Evolutionary conservation across 1,139 yeast species (phyloP), one percentile per base, ranked within the genome.

Genomic region (Saccharomyces hybrid): DNA sequence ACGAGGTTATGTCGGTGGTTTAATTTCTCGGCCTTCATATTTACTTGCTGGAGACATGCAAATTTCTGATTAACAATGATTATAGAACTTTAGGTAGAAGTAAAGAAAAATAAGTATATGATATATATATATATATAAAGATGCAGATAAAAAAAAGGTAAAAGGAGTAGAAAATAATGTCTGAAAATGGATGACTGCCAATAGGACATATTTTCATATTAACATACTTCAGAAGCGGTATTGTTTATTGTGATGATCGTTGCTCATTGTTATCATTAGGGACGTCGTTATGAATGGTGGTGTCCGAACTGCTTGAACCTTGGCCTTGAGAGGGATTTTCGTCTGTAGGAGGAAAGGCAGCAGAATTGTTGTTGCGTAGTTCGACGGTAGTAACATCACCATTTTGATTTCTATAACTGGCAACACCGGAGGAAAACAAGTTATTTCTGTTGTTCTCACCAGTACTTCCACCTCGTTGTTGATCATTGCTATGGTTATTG

Each of bases 351-450:
- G 48, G 31, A 23, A 5, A 9, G 25, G 47, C 16, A 55, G 47
- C 16, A 55, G 28, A 20, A 53, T 55, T 38, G 14, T 55, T 54
- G 23, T 54, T 53, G 49, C 41, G 50, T 9, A 57, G 44, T 23
- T 52, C 54, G 44, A 53, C 54, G 14, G 60, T 59, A 20, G 59
- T 54, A 13, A 59, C 60, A 42, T 50, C 54, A 20, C 61, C 61
- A 16, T 52, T 53, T 14, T 47, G 59, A 41, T 56, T 54, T 52
- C 61, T 54, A 51, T 54, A 59, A 42, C 61, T 59, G 13, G 58
- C 61, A 20, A 59, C 61, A 28, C 61, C 61, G 14, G 58, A 47
- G 54, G 52, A 56, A 50, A 59, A 59, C 53, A 59, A 38, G 49
- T 47, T 50, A 47, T 47, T 48, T 42, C 47, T 49, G n/a, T 44